Evolutionary conservation across 2,329 filamentous ascomycete species (phyloP).

Genomic region (Cladosporium sp.): DNA sequence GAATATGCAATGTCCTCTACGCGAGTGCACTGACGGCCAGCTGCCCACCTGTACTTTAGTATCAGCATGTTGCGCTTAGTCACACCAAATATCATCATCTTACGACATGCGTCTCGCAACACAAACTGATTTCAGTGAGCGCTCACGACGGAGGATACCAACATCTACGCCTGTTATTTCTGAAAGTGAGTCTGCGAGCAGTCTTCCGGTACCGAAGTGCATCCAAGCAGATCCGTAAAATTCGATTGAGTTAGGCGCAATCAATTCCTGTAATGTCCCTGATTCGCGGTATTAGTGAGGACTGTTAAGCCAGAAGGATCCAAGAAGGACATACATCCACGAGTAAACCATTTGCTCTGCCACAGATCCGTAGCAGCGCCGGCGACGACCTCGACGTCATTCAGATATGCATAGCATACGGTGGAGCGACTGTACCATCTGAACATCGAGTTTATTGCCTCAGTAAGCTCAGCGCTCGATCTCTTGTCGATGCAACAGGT

Average conservation of each 20-base stretch:
- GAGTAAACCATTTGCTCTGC: neutral
- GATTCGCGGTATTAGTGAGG: neutral
- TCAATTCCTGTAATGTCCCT: slow-evolving; percentile 22
- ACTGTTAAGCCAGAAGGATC: too few species aligned
- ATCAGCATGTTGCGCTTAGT: too few species aligned
- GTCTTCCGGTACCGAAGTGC: slow-evolving; percentile 9
- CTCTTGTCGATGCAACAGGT: slow-evolving; percentile 24
- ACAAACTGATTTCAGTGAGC: slow-evolving; percentile 15
- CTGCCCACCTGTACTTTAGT: slow-evolving; percentile 21
- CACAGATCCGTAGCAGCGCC: neutral
- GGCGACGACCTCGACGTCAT: slow-evolving; percentile 11
- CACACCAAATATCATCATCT: neutral
- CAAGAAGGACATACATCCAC: slow-evolving; percentile 2
- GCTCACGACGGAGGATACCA: slow-evolving; percentile 3
- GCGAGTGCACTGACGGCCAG: slow-evolving; percentile 22
- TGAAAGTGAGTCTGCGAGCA: slow-evolving; percentile 15
- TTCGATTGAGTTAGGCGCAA: slow-evolving; percentile 16
- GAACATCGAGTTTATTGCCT: slow-evolving; percentile 22
- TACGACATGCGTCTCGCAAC: slow-evolving; percentile 15
- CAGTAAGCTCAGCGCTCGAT: slow-evolving; percentile 18
- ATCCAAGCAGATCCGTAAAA: slow-evolving; percentile 14
- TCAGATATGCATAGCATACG: slow-evolving; percentile 19
- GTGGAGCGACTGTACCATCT: slow-evolving; percentile 18
- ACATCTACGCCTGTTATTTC: slow-evolving; percentile 15
- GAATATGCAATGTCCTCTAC: slow-evolving; percentile 18